Conservation (phyloP, 352 stramenopile genomes). For the Globisporangium emineosum region DNA sequence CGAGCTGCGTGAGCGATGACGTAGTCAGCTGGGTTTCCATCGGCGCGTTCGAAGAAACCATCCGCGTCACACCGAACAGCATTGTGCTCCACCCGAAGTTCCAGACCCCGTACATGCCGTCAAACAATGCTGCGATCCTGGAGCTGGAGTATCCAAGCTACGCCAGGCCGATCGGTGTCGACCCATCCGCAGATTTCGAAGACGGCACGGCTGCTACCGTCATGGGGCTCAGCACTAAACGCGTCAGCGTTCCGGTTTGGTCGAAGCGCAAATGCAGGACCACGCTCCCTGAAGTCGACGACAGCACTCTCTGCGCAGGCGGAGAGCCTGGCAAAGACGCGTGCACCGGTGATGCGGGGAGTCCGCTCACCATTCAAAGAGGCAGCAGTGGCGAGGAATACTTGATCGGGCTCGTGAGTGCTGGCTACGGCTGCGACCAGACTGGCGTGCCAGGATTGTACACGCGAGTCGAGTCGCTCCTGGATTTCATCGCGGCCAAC, state of each 20-base stretch:
- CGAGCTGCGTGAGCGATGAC: constrained; percentile 7
- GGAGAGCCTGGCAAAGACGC: not conserved
- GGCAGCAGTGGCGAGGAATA: not conserved
- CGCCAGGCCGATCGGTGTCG: constrained; percentile 18
- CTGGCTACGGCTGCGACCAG: constrained; percentile 6
- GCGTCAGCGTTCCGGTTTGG: constrained; percentile 18
- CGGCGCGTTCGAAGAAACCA: constrained; percentile 14
- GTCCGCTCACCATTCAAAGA: constrained; percentile 6
- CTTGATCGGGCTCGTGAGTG: constrained; percentile 3
- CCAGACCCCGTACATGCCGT: constrained; percentile 18
- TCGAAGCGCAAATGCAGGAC: not conserved
- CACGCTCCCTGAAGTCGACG: not conserved
- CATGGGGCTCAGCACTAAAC: constrained; percentile 20
- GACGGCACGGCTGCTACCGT: constrained; percentile 2
- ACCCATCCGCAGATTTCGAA: constrained; percentile 19
- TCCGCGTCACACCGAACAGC: constrained; percentile 24
- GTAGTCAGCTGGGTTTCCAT: not conserved
- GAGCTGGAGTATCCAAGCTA: constrained; percentile 28
- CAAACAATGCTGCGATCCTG: constrained; percentile 35
- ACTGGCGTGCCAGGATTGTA: constrained; percentile 1
- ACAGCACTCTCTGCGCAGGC: constrained; percentile 6
- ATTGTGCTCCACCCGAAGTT: constrained; percentile 26
- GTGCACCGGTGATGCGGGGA: not conserved
- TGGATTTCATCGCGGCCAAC: constrained; percentile 11
- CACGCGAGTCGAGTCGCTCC: not conserved